phyloP scores from a whole-genome alignment of 108 stramenopile genomes.

The Nitzschia palea region DNA sequence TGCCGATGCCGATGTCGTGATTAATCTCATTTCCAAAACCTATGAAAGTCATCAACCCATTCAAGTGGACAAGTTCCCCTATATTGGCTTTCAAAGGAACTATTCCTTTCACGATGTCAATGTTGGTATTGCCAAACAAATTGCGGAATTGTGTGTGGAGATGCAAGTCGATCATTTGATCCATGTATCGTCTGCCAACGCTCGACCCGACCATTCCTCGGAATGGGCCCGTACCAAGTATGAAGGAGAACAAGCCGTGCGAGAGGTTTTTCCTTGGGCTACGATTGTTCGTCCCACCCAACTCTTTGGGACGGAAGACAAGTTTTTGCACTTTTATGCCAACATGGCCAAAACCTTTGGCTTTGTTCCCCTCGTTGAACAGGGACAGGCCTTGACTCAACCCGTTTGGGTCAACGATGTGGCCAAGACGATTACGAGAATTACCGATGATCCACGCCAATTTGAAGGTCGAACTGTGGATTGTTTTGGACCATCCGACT shows the following conservation, averaged over 20 bases:
- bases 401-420: constrained; percentile 95
- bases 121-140: constrained; percentile 80
- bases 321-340: constrained; percentile 90
- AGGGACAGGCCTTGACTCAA: constrained; percentile 85
- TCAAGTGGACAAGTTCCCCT: constrained; percentile 77
- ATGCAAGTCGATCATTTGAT: constrained; percentile 90
- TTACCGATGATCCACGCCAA: constrained; percentile 72
- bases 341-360: constrained; percentile 61
- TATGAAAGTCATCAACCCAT: constrained; percentile 85
- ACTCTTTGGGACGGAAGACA: constrained; percentile 95
- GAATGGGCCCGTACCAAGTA: constrained; percentile 94
- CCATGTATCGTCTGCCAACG: constrained; percentile 89
- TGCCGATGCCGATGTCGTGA: constrained; percentile 88
- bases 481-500: constrained; percentile 92
- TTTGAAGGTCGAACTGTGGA: constrained; percentile 90
- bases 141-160: constrained; percentile 90
- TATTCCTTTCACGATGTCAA: constrained; percentile 88
- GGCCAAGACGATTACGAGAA: constrained; percentile 74
- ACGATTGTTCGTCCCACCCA: constrained; percentile 92
- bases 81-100: constrained; percentile 71
- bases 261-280: constrained; percentile 88
- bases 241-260: constrained; percentile 89
- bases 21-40: constrained; percentile 95
- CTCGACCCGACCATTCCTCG: constrained; percentile 63
- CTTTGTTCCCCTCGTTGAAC: constrained; percentile 80